Conservation (phyloP, 163 green algal species). For the Chlamydomonas reinhardtii region DNA sequence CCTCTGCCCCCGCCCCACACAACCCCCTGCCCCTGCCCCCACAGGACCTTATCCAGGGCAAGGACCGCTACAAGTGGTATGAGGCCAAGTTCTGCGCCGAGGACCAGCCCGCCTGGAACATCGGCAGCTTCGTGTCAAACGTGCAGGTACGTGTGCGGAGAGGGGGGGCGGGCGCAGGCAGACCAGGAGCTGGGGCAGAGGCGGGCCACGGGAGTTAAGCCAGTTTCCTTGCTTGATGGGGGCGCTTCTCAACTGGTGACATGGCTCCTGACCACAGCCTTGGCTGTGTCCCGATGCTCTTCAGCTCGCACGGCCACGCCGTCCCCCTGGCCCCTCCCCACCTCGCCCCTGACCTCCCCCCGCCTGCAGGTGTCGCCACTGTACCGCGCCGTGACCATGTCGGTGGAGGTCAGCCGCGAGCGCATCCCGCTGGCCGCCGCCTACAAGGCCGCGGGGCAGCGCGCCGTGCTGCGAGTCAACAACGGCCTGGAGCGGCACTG, state of each 20-base stretch:
- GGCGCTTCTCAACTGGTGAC: too few relatives aligned
- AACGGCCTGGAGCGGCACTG: conserved; percentile 62
- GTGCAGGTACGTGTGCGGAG: conserved; percentile 19
- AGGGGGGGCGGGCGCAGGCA: too few relatives aligned
- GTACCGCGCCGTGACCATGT: conserved; percentile 66
- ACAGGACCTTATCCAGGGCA: conserved; percentile 81
- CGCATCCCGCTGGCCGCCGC: conserved; percentile 83
- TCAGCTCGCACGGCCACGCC: too few relatives aligned
- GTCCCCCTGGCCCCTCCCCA: background rate
- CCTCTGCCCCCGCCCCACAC: background rate
- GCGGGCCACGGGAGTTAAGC: too few relatives aligned
- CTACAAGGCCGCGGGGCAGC: conserved; percentile 83
- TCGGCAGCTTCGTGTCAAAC: conserved; percentile 63
- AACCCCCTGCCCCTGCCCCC: conserved; percentile 18
- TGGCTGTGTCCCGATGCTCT: too few relatives aligned
- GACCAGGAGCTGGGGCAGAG: too few relatives aligned
- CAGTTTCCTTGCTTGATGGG: too few relatives aligned
- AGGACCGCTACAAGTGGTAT: conserved; percentile 83
- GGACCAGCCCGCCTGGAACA: conserved; percentile 88
- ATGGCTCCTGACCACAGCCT: too few relatives aligned
- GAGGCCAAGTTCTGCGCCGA: conserved; percentile 81
- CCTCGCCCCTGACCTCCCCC: background rate
- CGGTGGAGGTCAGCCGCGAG: conserved; percentile 84
- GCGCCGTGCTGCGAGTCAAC: conserved; percentile 74
- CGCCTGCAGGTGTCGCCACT: conserved; percentile 57